phyloP scores from a whole-genome alignment of 2,329 filamentous ascomycete genomes.

The Basipetospora chlamydospora region DNA sequence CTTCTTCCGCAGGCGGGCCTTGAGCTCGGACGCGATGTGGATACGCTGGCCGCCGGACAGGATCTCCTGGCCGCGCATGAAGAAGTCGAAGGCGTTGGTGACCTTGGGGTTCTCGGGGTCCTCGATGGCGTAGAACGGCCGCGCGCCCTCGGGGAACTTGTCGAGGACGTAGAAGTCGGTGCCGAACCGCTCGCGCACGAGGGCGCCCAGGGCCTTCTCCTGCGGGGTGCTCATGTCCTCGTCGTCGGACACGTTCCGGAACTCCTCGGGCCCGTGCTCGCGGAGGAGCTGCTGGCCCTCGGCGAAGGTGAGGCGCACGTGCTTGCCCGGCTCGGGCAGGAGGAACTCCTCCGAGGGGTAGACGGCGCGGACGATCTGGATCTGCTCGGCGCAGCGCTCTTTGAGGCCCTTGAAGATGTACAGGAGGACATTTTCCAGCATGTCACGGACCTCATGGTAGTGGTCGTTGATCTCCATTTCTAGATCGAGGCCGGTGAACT shows the following conservation, averaged over 20 bases:
- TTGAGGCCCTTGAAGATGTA: slow-evolving; percentile 66
- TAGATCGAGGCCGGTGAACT: slow-evolving; percentile 77
- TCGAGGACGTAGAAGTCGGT: slow-evolving; percentile 96
- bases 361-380: slow-evolving; percentile 55
- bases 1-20: slow-evolving; percentile 61
- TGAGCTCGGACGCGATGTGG: slow-evolving; percentile 61
- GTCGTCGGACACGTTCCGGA: slow-evolving; percentile 53
- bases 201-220: slow-evolving; percentile 75
- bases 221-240: slow-evolving; percentile 72
- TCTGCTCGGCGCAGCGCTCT: slow-evolving; percentile 53
- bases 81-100: slow-evolving; percentile 65
- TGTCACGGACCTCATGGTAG: slow-evolving; percentile 60
- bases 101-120: slow-evolving; percentile 51
- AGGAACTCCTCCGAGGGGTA: slow-evolving; percentile 70
- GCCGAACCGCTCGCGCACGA: slow-evolving; percentile 77
- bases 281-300: slow-evolving; percentile 67
- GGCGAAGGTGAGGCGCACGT: slow-evolving; percentile 62
- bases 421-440: slow-evolving; percentile 61
- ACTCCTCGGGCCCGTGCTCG: slow-evolving; percentile 55
- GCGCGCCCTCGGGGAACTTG: slow-evolving; percentile 80
- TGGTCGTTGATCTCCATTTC: slow-evolving; percentile 76
- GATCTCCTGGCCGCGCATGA: slow-evolving; percentile 86
- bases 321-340: slow-evolving; percentile 58
- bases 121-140: slow-evolving; percentile 86
- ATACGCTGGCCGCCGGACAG: slow-evolving; percentile 87